These are phyloP conservation scores for Actinomortierella ambigua DNA, from an alignment of 371 early-diverging fungal species.

Conservation along the genomic window DNA sequence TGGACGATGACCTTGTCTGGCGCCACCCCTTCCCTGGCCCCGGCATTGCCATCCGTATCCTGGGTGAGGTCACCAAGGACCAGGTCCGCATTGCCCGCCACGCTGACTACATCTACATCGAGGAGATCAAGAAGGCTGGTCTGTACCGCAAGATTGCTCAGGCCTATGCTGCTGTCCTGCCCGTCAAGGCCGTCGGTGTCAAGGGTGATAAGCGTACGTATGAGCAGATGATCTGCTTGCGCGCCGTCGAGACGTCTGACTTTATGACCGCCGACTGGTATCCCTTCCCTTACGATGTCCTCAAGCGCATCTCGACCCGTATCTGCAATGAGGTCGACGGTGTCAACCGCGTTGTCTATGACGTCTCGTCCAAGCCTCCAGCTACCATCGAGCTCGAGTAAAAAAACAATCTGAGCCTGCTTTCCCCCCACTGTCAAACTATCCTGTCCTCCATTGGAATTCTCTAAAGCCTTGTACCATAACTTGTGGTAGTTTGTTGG, in stretches of 20 bases:
- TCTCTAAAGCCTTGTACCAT: neutral
- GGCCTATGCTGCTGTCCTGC: constrained; percentile 95
- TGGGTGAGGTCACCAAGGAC: constrained; percentile 92
- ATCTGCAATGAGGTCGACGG: constrained; percentile 98
- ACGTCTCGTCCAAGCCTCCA: constrained; percentile 95
- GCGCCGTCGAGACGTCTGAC: constrained; percentile 95
- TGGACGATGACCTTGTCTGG: constrained; percentile 96
- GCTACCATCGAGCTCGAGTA: constrained; percentile 86
- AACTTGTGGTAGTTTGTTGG: neutral
- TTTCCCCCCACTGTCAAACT: neutral
- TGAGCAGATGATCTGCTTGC: constrained; percentile 96
- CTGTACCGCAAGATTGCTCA: constrained; percentile 96
- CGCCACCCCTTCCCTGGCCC: constrained; percentile 99
- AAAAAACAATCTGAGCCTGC: neutral
- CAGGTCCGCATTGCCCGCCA: constrained; percentile 94
- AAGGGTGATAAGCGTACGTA: constrained; percentile 99
- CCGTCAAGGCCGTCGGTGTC: constrained; percentile 95
- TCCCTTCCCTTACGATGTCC: constrained; percentile 81
- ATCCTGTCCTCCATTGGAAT: neutral
- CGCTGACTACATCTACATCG: constrained; percentile 96
- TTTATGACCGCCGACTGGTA: constrained; percentile 98
- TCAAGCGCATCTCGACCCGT: constrained; percentile 90
- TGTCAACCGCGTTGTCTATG: constrained; percentile 97
- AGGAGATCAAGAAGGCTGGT: constrained; percentile 96
- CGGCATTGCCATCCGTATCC: constrained; percentile 95